phyloP scores from a whole-genome alignment of 2,329 filamentous ascomycete species.

The Fusarium sp. region DNA sequence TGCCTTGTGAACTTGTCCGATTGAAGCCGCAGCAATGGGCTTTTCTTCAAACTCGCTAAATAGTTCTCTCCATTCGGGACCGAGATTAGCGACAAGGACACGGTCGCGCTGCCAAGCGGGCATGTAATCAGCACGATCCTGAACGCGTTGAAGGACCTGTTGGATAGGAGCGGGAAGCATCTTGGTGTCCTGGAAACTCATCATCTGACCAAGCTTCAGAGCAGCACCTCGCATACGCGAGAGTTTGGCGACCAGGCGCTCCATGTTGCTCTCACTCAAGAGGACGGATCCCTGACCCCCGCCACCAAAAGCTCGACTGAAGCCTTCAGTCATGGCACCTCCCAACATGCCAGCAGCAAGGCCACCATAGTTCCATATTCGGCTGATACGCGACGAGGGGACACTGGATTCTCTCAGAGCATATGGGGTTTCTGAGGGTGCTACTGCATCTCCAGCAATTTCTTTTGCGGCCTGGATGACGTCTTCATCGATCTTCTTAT shows the following conservation, averaged over 20 bases:
- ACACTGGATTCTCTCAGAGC: conserved; percentile 89
- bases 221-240: conserved; percentile 97
- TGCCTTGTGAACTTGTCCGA: conserved; percentile 94
- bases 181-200: conserved; percentile 97
- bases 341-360: conserved; percentile 96
- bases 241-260: conserved; percentile 89
- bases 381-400: conserved; percentile 85
- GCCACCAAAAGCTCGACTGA: conserved; percentile 82
- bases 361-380: conserved; percentile 94
- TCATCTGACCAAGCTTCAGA: conserved; percentile 97
- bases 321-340: conserved; percentile 85
- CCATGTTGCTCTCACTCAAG: conserved; percentile 90
- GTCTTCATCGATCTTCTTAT: conserved; percentile 28
- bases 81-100: conserved; percentile 83
- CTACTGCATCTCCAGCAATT: conserved; percentile 27
- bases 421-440: conserved; percentile 59
- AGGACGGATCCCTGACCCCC: conserved; percentile 79
- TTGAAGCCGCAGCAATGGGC: conserved; percentile 94
- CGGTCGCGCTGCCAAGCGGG: conserved; percentile 90
- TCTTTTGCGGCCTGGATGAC: conserved; percentile 46
- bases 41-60: conserved; percentile 89
- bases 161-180: conserved; percentile 91
- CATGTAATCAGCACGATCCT: conserved; percentile 98
- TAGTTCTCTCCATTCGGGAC: conserved; percentile 83
- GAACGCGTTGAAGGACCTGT: conserved; percentile 90